Base-by-base conservation (phyloP, 768 basidiomycete genomes). In the Pholiota molesta region DNA sequence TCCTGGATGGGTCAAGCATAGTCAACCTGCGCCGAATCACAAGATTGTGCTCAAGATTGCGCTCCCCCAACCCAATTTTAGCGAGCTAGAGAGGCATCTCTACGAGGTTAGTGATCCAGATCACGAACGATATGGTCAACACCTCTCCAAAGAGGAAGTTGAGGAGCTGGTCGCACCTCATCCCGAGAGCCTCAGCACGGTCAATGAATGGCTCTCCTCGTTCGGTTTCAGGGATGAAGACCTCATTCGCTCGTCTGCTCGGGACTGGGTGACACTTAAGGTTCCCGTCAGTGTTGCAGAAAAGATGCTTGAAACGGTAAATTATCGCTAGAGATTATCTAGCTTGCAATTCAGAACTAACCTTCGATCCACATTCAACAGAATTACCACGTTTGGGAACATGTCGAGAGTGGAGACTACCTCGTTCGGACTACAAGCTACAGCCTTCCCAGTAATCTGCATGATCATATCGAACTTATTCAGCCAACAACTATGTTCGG, bases 401-500 rank as follows among this genome's bases (percentile, higher is more conserved):
- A 91, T 69, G 69, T 72, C 10, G 73, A 75, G 21, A 81, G 76
- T 55, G 87, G 84, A 3, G 84, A 86, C 31, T 71, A 77, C 14
- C 71, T 90, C 37, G 75, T 90, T 62, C 83, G 91, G 57, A 88
- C 91, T n/a, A 86, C 85, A 3, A 78, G 77, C 61, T 92, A 90
- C 75, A 87, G 85, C 66, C 80, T 92, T 17, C 90, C 90, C 0
- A 77, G 78, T 51, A 62, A 81, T 59, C 72, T 91, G 51, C 80
- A 86, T 65, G 74, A 77, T 3, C 88, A 91, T 67, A 71, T 91
- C 59, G 88, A 90, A 39, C 72, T 91, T 31, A 76, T 92, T 29
- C 88, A 91, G 62, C 90, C 90, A 0, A 91, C 90, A 2, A 91
- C 89, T 1, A 81, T 85, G 71, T 92, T 91, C 66, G 68, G 66